Evolutionary conservation across 176 grass and related monocot species (phyloP), one percentile per base, ranked within the genome.

Genomic region (Zizania latifolia): DNA sequence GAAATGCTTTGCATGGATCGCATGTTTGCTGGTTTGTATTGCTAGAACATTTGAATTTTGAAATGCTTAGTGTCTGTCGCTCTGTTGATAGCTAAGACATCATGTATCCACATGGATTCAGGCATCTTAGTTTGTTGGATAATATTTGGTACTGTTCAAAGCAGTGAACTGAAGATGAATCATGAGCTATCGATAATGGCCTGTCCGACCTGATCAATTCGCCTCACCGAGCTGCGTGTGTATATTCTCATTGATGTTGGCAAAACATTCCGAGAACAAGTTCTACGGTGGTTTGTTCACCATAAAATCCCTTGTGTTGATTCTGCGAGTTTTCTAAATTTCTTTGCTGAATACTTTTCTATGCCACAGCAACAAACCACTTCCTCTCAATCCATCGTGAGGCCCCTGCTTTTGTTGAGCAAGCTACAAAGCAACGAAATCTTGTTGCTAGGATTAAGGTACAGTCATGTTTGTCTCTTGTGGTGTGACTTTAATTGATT

Each of bases 191-290:
- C 2, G 24, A 21, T 67, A 4, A 30, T 65, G 28, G 5, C 22
- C 1, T n/a, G n/a, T n/a, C n/a, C n/a, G n/a, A n/a, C n/a, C n/a
- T n/a, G n/a, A n/a, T n/a, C n/a, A n/a, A n/a, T n/a, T n/a, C n/a
- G n/a, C n/a, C n/a, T n/a, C n/a, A n/a, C n/a, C n/a, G n/a, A n/a
- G n/a, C n/a, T n/a, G n/a, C n/a, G n/a, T n/a, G n/a, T n/a, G 17
- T 90, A 94, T 78, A 90, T 90, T 37, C 58, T 88, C 6, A 94
- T 94, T 5, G 92, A 94, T 37, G 76, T 78, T 17, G 92, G 92
- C 16, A 94, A 94, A 62, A 90, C 75, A 58, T 94, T 94, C 39
- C 86, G 92, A 78, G 88, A 94, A 65, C 92, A 94, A 74, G 88
- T 90, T 34, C 83, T 90, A 41, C 77, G 88, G 33, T 94, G 92